Conservation (phyloP, 1,139 yeast genomes). For the Scheffersomyces parashehatae region DNA sequence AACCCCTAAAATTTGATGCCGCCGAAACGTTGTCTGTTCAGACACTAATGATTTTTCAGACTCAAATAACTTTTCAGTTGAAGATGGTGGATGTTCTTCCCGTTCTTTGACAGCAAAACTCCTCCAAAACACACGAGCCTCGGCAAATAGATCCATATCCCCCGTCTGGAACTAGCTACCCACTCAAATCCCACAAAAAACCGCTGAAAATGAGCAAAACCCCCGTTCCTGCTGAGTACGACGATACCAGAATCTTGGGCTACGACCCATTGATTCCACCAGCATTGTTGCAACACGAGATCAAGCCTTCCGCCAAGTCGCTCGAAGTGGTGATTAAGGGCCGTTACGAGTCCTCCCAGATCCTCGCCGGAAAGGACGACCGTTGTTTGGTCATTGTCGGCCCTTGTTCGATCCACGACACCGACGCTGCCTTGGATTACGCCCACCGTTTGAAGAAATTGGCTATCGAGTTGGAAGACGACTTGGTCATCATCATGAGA, state of each 20-base stretch:
- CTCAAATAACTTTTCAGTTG: too few relatives aligned
- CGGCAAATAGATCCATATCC: too few relatives aligned
- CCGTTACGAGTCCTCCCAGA: conserved; percentile 71
- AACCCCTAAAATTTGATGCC: too few relatives aligned
- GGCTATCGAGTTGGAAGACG: conserved; percentile 66
- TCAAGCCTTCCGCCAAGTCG: conserved; percentile 63
- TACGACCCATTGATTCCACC: conserved; percentile 93
- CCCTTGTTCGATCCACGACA: conserved; percentile 96
- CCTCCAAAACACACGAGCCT: too few relatives aligned
- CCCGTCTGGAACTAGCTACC: too few relatives aligned
- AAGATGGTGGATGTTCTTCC: too few relatives aligned
- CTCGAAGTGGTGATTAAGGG: conserved; percentile 73
- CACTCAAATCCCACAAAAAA: too few relatives aligned
- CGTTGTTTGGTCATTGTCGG: conserved; percentile 84
- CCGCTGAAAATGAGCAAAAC: conserved; percentile 37
- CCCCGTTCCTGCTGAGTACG: conserved; percentile 72
- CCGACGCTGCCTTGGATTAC: conserved; percentile 88
- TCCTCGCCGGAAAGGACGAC: conserved; percentile 75
- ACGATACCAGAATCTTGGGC: conserved; percentile 85
- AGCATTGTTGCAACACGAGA: conserved; percentile 76
- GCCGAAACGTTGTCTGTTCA: too few relatives aligned
- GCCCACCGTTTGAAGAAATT: conserved; percentile 63
- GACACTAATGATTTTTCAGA: too few relatives aligned
- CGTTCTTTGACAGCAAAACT: too few relatives aligned
- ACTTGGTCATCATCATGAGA: conserved; percentile 88